Conservation (phyloP, 2,329 filamentous ascomycete genomes). For the Talaromyces amestolkiae region DNA sequence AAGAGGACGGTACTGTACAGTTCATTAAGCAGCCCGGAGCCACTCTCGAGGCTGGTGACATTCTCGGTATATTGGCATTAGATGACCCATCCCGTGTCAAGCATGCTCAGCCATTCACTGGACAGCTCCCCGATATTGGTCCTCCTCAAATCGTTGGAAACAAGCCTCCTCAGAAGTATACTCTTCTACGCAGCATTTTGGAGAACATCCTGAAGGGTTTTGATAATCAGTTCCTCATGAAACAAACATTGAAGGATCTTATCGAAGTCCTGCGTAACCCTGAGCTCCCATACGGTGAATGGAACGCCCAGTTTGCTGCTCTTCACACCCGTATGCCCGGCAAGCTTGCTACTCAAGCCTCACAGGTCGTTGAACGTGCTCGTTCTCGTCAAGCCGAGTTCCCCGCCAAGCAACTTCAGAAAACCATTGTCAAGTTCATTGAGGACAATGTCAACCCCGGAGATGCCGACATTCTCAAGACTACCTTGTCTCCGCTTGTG, state of each 20-base stretch:
- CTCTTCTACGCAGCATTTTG: slow-evolving; percentile 72
- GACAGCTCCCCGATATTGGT: slow-evolving; percentile 82
- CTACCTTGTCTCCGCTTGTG: slow-evolving; percentile 70
- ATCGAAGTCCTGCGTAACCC: slow-evolving; percentile 86
- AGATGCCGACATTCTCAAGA: slow-evolving; percentile 71
- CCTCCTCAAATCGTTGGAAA: slow-evolving; percentile 81
- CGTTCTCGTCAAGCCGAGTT: slow-evolving; percentile 79
- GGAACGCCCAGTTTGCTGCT: slow-evolving; percentile 91
- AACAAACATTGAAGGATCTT: slow-evolving; percentile 76
- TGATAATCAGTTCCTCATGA: slow-evolving; percentile 98
- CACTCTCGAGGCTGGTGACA: slow-evolving; percentile 96
- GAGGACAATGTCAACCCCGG: slow-evolving; percentile 74
- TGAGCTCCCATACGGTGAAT: slow-evolving; percentile 93
- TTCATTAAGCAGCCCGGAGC: slow-evolving; percentile 98
- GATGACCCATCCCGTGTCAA: slow-evolving; percentile 96
- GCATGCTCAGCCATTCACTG: slow-evolving; percentile 90
- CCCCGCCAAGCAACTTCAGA: slow-evolving; percentile 80
- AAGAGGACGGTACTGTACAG: slow-evolving; percentile 94
- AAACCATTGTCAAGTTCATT: slow-evolving; percentile 82
- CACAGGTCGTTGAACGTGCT: slow-evolving; percentile 80
- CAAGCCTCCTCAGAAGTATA: slow-evolving; percentile 88
- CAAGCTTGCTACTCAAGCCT: slow-evolving; percentile 79
- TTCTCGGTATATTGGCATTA: slow-evolving; percentile 91
- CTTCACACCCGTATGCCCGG: slow-evolving; percentile 97
- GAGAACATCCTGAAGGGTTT: slow-evolving; percentile 87